Base-by-base conservation (phyloP, 176 grass and related monocot species). In the Secale cereale region DNA sequence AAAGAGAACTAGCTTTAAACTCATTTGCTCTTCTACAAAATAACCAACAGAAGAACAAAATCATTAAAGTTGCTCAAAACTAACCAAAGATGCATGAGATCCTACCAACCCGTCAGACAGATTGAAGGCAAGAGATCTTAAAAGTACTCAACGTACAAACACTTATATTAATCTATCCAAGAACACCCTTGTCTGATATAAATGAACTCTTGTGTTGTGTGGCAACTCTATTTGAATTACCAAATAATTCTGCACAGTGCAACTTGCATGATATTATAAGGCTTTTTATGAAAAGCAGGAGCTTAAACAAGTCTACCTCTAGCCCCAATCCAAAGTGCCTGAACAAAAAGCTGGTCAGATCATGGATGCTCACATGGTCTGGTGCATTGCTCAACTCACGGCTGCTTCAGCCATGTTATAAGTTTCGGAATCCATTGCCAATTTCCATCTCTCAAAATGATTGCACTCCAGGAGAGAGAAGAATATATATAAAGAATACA, bases 31-130 rank as follows among this genome's bases (percentile, higher is more conserved):
- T 60, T 76, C 20, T 54, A 74, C 25, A 72, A 12, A 76, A 41
- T n/a, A 82, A 57, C 65, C n/a, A 67, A 57, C 27, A 25, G 41
- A 79, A 79, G 79, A 75, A 46, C 59, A n/a, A 87, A 66, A 87
- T 90, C 59, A 29, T 83, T 80, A 79, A 86, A 87, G 84, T 75
- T 90, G 45, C 75, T 79, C 79, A 87, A 86, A 74, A 83, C 59
- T 87, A 76, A 74, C 10, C 8, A 59, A 87, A 87, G 65, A 87
- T 87, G 33, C 67, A 28, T 59, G 87, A 76, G 74, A 90, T 90
- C 84, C 80, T 87, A 87, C 67, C 89, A 90, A 83, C 74, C 84
- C 59, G 74, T 79, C 35, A 86, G 67, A 87, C 43, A 74, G 65
- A 73, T 74, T 87, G 79, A 84, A 79, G 75, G 17, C 37, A 11